phyloP scores from a whole-genome alignment of 2,329 filamentous ascomycete genomes.

The Leptographium galeiforme region DNA sequence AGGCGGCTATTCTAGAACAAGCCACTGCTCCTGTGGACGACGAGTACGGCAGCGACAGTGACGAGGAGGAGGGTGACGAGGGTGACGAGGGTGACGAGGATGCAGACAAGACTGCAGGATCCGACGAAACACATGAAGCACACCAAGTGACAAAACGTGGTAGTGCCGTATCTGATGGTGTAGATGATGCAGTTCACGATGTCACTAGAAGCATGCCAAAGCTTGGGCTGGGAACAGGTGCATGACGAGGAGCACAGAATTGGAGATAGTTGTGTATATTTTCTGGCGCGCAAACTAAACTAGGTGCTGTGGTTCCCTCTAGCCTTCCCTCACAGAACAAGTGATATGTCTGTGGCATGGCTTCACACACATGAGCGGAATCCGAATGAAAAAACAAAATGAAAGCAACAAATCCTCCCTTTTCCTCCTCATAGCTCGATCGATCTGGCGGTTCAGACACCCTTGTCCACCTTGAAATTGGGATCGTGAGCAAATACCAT shows the following conservation, averaged over 20 bases:
- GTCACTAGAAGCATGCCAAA: slow-evolving; percentile 3
- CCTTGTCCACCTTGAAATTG: not conserved
- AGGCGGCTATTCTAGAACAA: slow-evolving; percentile 77
- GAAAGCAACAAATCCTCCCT: not conserved
- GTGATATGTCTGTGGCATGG: not conserved
- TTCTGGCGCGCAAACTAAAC: not conserved
- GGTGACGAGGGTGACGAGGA: not conserved
- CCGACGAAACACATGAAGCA: not conserved
- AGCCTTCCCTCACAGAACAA: too few species aligned
- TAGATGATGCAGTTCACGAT: not conserved
- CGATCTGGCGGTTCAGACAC: not conserved
- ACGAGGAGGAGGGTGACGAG: not conserved
- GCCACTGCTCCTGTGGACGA: slow-evolving; percentile 27
- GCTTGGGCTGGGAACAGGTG: not conserved
- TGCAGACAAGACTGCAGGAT: not conserved
- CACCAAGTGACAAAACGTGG: too few species aligned
- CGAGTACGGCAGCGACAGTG: slow-evolving; percentile 16
- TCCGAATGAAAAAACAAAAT: not conserved
- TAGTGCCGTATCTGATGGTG: not conserved
- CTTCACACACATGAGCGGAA: not conserved
- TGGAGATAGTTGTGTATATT: not conserved
- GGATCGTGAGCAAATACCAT: not conserved
- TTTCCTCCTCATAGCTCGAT: not conserved
- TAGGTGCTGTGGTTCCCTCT: too few species aligned
- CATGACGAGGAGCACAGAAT: not conserved